Evolutionary conservation across 305 asterid species (phyloP), one percentile per base, ranked within the genome.

Genomic region (Fraxinus sp.): DNA sequence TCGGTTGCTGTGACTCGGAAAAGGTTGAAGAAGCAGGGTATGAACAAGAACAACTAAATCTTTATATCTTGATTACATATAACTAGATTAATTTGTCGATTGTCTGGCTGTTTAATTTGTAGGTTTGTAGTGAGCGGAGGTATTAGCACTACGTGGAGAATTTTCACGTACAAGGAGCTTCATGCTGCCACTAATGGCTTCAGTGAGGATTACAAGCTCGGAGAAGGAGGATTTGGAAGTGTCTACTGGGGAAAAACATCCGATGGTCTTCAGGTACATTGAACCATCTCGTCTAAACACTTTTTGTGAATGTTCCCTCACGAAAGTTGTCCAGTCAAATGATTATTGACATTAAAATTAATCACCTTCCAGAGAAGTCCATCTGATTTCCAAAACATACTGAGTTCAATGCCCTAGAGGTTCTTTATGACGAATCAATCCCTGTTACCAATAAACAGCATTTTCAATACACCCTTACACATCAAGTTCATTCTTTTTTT

Each of bases 211-310:
- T 87, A 86, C 89, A 94, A 90, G 85, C 94, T 94, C 28, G 97
- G 98, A 0, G 97, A 94, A 87, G 97, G 98, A 8, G 97, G 98
- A 0, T 94, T 94, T 76, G 98, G 98, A 52, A 94, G 98, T 80
- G 98, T 94, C 0, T 91, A 91, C 37, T 90, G 98, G 98, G 98
- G 97, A 18, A 91, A 91, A 82, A 92, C 97, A 28, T 85, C 97
- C 0, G 98, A 94, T 77, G 97, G 97, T 10, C 95, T 92, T 82
- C 95, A 92, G 92, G 98, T 92, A 86, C 68, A 10, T 18, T 32
- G 7, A 7, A 4, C 39, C 74, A 26, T 33, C 74, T 68, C 35
- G 18, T 66, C 74, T 66, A 10, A 26, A 24, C 5, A 18, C 13
- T 7, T 62, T 20, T 55, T 1, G 3, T 5, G 24, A 55, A n/a